Evolutionary conservation across 2,329 filamentous ascomycete species (phyloP).

Genomic region (Apiospora rasikravindrae): DNA sequence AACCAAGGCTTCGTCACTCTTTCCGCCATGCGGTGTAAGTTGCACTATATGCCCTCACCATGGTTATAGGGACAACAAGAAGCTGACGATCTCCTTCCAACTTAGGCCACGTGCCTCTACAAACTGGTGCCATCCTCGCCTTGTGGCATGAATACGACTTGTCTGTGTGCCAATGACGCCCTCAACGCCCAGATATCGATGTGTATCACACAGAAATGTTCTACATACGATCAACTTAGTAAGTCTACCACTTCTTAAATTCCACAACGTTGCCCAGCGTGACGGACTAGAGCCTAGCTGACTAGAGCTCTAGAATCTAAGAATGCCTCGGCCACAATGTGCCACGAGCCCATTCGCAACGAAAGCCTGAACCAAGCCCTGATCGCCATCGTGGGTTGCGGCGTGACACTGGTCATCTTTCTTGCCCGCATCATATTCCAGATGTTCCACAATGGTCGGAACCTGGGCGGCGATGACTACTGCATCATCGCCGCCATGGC

Average conservation of each 20-base stretch:
- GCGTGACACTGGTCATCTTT: slow-evolving; percentile 22
- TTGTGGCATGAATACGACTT: slow-evolving; percentile 13
- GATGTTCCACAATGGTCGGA: slow-evolving; percentile 16
- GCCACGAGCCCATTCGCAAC: slow-evolving; percentile 21
- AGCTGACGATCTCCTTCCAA: neutral
- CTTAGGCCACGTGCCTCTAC: neutral
- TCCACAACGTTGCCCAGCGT: neutral
- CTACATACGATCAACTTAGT: slow-evolving; percentile 20
- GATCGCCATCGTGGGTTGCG: slow-evolving; percentile 24
- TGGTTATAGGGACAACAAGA: neutral
- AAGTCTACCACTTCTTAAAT: no score
- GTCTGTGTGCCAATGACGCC: neutral
- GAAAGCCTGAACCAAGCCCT: slow-evolving; percentile 17
- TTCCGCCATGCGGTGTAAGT: slow-evolving; percentile 12
- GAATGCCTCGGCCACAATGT: slow-evolving; percentile 24
- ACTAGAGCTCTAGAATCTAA: slow-evolving; percentile 15
- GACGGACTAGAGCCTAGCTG: no score
- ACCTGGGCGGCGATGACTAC: slow-evolving; percentile 24
- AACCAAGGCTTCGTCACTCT: neutral
- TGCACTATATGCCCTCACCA: neutral
- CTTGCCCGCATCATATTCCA: slow-evolving; percentile 19
- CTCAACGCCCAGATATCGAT: slow-evolving; percentile 2
- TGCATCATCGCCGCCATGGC: slow-evolving; percentile 21
- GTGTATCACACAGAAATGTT: slow-evolving; percentile 12
- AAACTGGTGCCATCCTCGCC: neutral